phyloP scores from a whole-genome alignment of 2,329 filamentous ascomycete genomes.

The Alternaria panax region DNA sequence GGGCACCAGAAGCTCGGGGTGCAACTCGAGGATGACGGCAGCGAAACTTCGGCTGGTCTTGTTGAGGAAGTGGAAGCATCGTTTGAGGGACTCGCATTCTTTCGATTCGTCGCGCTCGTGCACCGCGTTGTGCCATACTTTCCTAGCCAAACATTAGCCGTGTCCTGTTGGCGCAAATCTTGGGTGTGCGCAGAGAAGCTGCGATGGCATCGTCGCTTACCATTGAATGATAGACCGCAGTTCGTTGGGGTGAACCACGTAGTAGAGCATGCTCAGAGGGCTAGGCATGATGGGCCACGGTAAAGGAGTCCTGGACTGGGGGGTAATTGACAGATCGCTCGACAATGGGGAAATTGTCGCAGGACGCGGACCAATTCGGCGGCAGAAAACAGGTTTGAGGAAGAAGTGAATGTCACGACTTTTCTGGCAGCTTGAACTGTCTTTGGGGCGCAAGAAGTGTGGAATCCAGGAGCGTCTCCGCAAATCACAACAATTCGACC shows the following conservation, averaged over 20 bases:
- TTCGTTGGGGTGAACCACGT: slow-evolving; percentile 76
- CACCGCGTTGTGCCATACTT: slow-evolving; percentile 94
- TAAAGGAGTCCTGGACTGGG: slow-evolving; percentile 21
- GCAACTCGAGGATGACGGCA: slow-evolving; percentile 92
- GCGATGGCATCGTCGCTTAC: slow-evolving; percentile 57
- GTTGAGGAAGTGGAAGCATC: slow-evolving; percentile 87
- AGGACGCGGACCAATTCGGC: slow-evolving; percentile 13
- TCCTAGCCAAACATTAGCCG: slow-evolving; percentile 65
- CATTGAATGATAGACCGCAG: slow-evolving; percentile 88
- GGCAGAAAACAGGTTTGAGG: neutral
- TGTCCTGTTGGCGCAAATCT: neutral
- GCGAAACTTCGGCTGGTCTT: slow-evolving; percentile 92
- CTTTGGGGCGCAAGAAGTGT: slow-evolving; percentile 4
- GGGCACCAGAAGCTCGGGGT: slow-evolving; percentile 90
- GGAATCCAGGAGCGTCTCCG: slow-evolving; percentile 11
- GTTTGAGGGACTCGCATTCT: slow-evolving; percentile 75
- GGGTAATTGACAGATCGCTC: slow-evolving; percentile 12
- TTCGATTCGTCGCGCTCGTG: slow-evolving; percentile 80
- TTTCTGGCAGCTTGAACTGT: neutral
- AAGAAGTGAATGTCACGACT: neutral
- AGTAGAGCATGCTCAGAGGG: slow-evolving; percentile 69
- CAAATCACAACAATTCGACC: slow-evolving; percentile 17
- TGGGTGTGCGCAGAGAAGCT: neutral
- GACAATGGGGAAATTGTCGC: slow-evolving; percentile 5
- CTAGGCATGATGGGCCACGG: slow-evolving; percentile 43